Percentiles rank a stretch among this genome's conserved stretches.
phyloP scores from a whole-genome alignment of 306 rosid genomes.

The Mucuna pruriens region DNA sequence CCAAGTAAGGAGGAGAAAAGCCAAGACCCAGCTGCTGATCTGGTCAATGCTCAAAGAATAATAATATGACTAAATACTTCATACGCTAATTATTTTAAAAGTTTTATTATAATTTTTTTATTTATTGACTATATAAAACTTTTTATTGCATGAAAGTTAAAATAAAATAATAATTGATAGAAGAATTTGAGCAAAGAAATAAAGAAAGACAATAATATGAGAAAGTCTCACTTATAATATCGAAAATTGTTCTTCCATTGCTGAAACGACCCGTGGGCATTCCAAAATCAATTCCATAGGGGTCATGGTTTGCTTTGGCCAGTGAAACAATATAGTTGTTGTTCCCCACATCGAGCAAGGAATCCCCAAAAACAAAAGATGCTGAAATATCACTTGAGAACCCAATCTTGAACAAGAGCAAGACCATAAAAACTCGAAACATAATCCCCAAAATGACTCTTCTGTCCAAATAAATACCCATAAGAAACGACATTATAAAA shows the following conservation, averaged over 20 bases:
- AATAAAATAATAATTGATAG: background rate
- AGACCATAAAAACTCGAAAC: constrained; percentile 2
- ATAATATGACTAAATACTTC: no score
- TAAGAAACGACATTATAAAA: constrained; percentile 8
- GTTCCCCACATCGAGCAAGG: constrained; percentile 73
- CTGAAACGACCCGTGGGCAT: constrained; percentile 68
- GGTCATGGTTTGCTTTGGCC: constrained; percentile 58
- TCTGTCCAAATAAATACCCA: constrained; percentile 24
- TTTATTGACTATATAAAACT: no score
- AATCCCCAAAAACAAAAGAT: constrained; percentile 76
- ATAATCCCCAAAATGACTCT: constrained; percentile 1
- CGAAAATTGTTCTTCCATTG: constrained; percentile 69
- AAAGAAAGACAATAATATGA: background rate
- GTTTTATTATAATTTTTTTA: no score
- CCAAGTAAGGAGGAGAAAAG: constrained; percentile 67
- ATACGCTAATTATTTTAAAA: no score
- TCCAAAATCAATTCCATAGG: constrained; percentile 76
- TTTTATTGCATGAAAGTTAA: no score
- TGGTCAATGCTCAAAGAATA: constrained; percentile 24
- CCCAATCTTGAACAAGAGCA: constrained; percentile 35
- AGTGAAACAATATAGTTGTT: constrained; percentile 66
- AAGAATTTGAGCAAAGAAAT: background rate
- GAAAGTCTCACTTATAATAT: constrained; percentile 59
- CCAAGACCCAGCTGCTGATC: constrained; percentile 59
- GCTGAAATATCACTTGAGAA: constrained; percentile 50